Base-by-base conservation (phyloP, 306 rosid genomes). In the Lathyrus tuberosus region DNA sequence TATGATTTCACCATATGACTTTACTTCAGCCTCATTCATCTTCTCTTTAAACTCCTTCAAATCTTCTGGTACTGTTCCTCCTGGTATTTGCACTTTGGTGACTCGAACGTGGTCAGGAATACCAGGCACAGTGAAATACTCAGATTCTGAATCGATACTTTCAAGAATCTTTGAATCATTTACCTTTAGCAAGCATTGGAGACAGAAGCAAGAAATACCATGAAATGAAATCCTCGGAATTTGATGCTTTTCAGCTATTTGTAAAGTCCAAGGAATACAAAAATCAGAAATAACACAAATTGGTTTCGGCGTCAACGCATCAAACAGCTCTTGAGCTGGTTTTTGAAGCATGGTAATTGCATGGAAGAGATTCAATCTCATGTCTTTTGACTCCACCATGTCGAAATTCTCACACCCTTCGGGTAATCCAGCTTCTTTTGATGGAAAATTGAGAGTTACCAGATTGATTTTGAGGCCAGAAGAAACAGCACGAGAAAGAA, bases 161-260 rank as follows among this genome's bases (percentile, higher is more conserved):
- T 80, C 85, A 30, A 10, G 43, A 78, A 81, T 66, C 14, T 72
- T 77, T 53, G 78, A 77, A 6, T 46, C 48, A 0, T 8, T 7
- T 22, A 74, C 1, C 12, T 31, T 80, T 46, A 38, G 18, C 49
- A 53, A 0, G 40, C 90, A 80, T 13, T 75, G 62, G 64, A 48
- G 83, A 53, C 15, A 44, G 60, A 85, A 82, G 79, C 87, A 78
- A 22, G 68, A 7, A 17, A 65, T 17, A 1, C 86, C 86, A 6
- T 30, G 8, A 79, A 87, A 89, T 2, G 86, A 63, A 33, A 91
- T 60, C 86, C 90, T 71, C 1, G 92, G 95, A 48, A 90, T 81
- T 8, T 69, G 13, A 17, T 84, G 63, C 51, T 61, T 81, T 6
- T 30, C 30, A 41, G 87, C 82, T 6, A 86, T n/a, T 62, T 78